phyloP scores from a whole-genome alignment of 257 asterid genomes.

The Avicennia marina region DNA sequence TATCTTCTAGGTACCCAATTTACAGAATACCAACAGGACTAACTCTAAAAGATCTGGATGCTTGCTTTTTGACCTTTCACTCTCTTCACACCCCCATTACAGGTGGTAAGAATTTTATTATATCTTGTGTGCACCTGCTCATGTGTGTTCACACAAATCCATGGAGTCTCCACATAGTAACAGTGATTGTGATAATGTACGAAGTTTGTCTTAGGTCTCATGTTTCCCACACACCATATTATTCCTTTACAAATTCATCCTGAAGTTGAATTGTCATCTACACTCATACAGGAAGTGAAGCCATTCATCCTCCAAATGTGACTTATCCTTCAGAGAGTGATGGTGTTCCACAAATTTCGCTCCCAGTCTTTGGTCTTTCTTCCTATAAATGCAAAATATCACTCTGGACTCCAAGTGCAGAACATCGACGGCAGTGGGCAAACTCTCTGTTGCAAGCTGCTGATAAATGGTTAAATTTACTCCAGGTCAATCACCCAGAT shows the following conservation, averaged over 20 bases:
- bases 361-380: conserved; percentile 86
- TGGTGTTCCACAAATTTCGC: conserved; percentile 47
- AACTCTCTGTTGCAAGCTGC: conserved; percentile 65
- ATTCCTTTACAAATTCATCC: too few species aligned
- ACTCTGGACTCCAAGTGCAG: conserved; percentile 66
- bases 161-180: too few species aligned
- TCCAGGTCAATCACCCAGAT: conserved; percentile 81
- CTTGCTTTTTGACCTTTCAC: conserved; percentile 91
- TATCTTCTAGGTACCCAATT: conserved; percentile 80
- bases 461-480: conserved; percentile 51
- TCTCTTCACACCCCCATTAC: conserved; percentile 74
- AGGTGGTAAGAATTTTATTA: conserved; percentile 30
- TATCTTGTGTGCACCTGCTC: too few species aligned
- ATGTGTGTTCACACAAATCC: too few species aligned
- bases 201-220: too few species aligned
- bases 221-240: too few species aligned
- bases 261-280: too few species aligned
- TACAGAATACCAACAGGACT: conserved; percentile 94
- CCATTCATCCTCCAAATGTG: conserved; percentile 33
- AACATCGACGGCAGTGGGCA: conserved; percentile 41
- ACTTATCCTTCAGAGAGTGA: conserved; percentile 45
- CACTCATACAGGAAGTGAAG: conserved; percentile 46
- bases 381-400: conserved; percentile 67
- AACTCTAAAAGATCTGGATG: conserved; percentile 81
- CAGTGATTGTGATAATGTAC: too few species aligned